Evolutionary conservation across 2,329 filamentous ascomycete species (phyloP).

Genomic region (Simplicillium aogashimaense): DNA sequence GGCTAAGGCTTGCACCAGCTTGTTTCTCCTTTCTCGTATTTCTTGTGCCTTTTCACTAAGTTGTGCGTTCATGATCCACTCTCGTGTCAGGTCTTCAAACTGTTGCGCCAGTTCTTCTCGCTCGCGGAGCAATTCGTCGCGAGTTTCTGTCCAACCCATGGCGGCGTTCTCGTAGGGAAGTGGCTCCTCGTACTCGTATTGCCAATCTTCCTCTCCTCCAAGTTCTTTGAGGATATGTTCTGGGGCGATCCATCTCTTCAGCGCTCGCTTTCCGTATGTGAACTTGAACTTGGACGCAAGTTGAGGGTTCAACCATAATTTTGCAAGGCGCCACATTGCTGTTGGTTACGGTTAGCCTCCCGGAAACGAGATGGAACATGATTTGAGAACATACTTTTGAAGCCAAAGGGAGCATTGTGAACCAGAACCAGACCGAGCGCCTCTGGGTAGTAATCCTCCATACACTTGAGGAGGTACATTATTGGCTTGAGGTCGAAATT

Average conservation of each 20-base stretch:
- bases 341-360: not conserved
- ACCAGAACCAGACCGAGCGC: constrained; percentile 74
- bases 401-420: constrained; percentile 86
- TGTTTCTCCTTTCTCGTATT: constrained; percentile 43
- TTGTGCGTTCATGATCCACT: constrained; percentile 50
- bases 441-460: constrained; percentile 90
- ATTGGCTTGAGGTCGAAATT: constrained; percentile 93
- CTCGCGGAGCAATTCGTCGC: constrained; percentile 50
- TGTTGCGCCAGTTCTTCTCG: constrained; percentile 51
- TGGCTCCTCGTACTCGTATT: constrained; percentile 69
- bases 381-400: constrained; percentile 51
- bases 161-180: constrained; percentile 57
- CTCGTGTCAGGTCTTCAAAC: constrained; percentile 61
- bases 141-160: constrained; percentile 51
- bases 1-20: constrained; percentile 49
- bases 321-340: constrained; percentile 83
- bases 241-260: constrained; percentile 60
- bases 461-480: constrained; percentile 95
- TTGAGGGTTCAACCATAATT: constrained; percentile 83
- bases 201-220: constrained; percentile 70
- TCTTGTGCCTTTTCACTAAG: constrained; percentile 26
- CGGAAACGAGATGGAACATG: constrained; percentile 10
- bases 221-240: constrained; percentile 65
- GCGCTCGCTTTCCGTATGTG: constrained; percentile 64
- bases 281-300: constrained; percentile 85